Evolutionary conservation across 2,329 filamentous ascomycete genomes (phyloP), one percentile per base, ranked within the genome.

Genomic region (Pestalotiopsis sp.): DNA sequence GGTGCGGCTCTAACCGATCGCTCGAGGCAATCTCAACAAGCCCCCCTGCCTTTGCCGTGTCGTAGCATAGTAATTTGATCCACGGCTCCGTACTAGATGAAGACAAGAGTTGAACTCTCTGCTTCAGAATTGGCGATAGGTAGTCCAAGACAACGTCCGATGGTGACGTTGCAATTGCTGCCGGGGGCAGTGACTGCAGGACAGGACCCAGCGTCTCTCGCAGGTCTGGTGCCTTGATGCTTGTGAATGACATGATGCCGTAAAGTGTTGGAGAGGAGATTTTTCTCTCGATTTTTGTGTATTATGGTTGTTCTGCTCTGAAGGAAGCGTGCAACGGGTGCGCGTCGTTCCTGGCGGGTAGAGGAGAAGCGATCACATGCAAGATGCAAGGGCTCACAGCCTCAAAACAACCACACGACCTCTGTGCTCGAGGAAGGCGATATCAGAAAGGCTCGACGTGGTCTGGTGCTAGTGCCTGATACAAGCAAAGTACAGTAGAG

Each of bases 1-100:
- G 93, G 75, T 96, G 93, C n/a, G 92, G 92, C 78, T 95, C 92
- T 39, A 95, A 83, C 60, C 86, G 82, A 66, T 92, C 88, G 68
- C 86, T 85, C 73, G 86, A 85, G 39, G 90, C 89, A 14, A 91
- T 82, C 68, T 88, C 83, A n/a, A 86, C 83, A 20, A 95, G 84
- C 71, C 84, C 86, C 58, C 87, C 82, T 3, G 85, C 83, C 71
- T 86, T 85, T 71, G 85, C 79, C 7, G 84, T 75, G 74, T 92
- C 88, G 83, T 93, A 95, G 76, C 89, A 91, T 27, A 95, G 84
- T 39, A 95, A 84, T 0, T 88, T 85, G 17, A 95, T 86, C 92
- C 93, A 95, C 66, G 91, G 88, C 45, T 91, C 88, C n/a, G 80
- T 81, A 75, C 83, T 86, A 63, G 85, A 82, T 1, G 90, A 87